Percentiles rank a stretch among this genome's conserved stretches.
phyloP scores from a whole-genome alignment of 164 flowering plant species.

The grape (Vitis vinifera) region DNA sequence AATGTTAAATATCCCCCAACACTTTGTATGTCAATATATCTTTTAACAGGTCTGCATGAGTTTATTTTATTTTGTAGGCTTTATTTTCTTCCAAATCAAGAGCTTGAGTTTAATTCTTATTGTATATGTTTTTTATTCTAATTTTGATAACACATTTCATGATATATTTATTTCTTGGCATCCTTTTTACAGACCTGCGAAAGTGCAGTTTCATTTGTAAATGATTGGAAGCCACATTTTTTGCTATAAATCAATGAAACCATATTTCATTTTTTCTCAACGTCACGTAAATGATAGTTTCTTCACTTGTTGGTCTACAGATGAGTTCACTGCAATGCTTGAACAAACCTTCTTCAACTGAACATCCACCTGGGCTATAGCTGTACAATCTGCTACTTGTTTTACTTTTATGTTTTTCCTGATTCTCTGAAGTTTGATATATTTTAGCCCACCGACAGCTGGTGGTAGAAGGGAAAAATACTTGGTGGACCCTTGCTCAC shows the following conservation, averaged over 20 bases:
- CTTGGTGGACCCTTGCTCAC: too few relatives aligned
- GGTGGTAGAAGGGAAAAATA: too few relatives aligned
- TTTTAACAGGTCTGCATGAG: conserved; percentile 14
- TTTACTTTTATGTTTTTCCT: too few relatives aligned
- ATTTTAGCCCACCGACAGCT: too few relatives aligned
- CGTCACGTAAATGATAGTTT: background rate
- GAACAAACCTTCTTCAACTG: too few relatives aligned
- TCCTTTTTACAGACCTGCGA: background rate
- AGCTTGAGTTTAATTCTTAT: conserved; percentile 18
- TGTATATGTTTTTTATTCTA: conserved; percentile 6
- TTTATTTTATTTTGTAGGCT: conserved; percentile 9
- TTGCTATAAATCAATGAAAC: background rate
- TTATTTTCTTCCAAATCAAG: background rate
- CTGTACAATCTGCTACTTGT: too few relatives aligned
- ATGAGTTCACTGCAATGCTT: background rate
- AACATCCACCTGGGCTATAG: too few relatives aligned
- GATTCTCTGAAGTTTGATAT: too few relatives aligned
- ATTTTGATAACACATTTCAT: background rate
- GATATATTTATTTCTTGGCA: background rate
- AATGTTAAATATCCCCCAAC: background rate
- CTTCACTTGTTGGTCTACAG: too few relatives aligned
- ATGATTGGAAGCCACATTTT: conserved; percentile 14
- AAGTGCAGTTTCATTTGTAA: conserved; percentile 17
- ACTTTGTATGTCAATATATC: background rate
- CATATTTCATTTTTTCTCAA: background rate